Percentiles rank a stretch among this genome's conserved stretches.
These are phyloP conservation scores for Retiboletus flavoniger DNA, from an alignment of 1,284 basidiomycete species.

Conservation along the genomic window DNA sequence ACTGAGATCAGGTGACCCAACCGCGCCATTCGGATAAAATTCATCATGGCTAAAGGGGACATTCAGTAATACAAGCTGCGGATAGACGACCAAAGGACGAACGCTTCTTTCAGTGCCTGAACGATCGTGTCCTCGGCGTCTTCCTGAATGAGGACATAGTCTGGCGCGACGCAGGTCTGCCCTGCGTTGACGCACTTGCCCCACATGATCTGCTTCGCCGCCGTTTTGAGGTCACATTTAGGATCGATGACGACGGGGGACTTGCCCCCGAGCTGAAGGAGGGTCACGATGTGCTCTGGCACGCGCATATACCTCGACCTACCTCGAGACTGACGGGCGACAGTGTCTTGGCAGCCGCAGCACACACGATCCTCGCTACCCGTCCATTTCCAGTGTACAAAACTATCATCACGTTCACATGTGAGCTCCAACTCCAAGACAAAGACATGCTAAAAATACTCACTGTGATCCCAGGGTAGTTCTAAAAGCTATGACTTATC, in stretches of 20 bases:
- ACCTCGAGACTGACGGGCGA: constrained; percentile 84
- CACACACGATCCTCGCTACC: constrained; percentile 76
- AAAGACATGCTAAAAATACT: constrained; percentile 12
- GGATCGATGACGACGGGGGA: constrained; percentile 81
- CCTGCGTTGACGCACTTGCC: constrained; percentile 78
- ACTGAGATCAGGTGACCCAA: constrained; percentile 43
- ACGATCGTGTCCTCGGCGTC: constrained; percentile 65
- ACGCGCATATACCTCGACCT: neutral
- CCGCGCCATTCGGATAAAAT: constrained; percentile 54
- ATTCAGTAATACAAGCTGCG: neutral
- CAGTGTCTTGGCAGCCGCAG: constrained; percentile 83
- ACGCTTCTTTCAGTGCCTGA: constrained; percentile 61
- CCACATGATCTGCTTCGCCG: constrained; percentile 71
- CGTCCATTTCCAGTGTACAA: constrained; percentile 62
- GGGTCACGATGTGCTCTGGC: neutral
- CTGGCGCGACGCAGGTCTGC: constrained; percentile 74
- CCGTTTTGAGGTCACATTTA: constrained; percentile 55
- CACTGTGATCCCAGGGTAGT: constrained; percentile 87
- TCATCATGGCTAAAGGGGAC: constrained; percentile 42
- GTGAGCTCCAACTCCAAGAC: neutral
- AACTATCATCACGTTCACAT: constrained; percentile 38
- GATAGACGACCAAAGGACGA: constrained; percentile 20
- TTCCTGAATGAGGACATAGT: constrained; percentile 76
- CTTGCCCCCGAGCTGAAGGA: constrained; percentile 50
- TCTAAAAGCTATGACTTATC: constrained; percentile 57